phyloP scores from a whole-genome alignment of 2,329 filamentous ascomycete species.

The Coniochaeta hoffmannii region DNA sequence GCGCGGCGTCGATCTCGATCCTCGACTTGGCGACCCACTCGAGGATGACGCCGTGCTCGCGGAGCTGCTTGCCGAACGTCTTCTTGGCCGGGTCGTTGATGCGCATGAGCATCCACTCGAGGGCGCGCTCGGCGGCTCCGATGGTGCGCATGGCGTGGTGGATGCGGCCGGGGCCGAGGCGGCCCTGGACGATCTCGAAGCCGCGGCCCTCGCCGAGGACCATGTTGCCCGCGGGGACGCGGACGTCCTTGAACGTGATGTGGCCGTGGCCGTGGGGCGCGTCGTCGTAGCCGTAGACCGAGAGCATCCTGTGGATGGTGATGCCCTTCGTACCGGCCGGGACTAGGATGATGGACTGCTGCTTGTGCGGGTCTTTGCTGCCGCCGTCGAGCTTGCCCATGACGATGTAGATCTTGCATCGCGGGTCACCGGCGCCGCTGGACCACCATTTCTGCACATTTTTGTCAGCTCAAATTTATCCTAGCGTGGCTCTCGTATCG shows the following conservation, averaged over 20 bases:
- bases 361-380: constrained; percentile 72
- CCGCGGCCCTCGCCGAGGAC: constrained; percentile 89
- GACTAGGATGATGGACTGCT: constrained; percentile 90
- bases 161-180: constrained; percentile 90
- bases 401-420: constrained; percentile 90
- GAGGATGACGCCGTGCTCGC: constrained; percentile 87
- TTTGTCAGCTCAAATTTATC: constrained; percentile 13
- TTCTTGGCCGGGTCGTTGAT: constrained; percentile 89
- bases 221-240: constrained; percentile 75
- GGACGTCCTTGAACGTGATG: constrained; percentile 81
- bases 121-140: constrained; percentile 81
- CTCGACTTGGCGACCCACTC: constrained; percentile 91
- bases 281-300: constrained; percentile 93
- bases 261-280: constrained; percentile 98
- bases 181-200: constrained; percentile 97
- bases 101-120: constrained; percentile 91
- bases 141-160: constrained; percentile 97
- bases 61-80: constrained; percentile 81
- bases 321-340: constrained; percentile 75
- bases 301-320: constrained; percentile 89
- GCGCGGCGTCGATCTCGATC: constrained; percentile 88
- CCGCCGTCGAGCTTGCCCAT: constrained; percentile 86
- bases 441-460: constrained; percentile 90
- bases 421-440: constrained; percentile 84
- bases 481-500: background rate